phyloP scores from a whole-genome alignment of 116 monocot species.

The Trichopus zeylanicus region DNA sequence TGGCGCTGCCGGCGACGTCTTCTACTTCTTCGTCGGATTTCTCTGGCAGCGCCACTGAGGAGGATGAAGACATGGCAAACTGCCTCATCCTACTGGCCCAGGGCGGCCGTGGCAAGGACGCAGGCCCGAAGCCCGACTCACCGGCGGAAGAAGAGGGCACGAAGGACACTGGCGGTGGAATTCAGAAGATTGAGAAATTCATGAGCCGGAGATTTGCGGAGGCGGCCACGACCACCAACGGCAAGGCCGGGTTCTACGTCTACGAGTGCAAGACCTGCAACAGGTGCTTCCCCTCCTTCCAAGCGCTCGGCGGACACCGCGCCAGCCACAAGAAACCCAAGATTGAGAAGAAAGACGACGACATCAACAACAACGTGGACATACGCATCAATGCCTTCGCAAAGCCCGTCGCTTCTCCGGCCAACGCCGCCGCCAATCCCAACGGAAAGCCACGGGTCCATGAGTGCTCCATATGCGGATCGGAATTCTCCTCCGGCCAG shows the following conservation, averaged over 20 bases:
- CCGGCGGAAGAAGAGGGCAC: no score
- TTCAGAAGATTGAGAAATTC: conserved; percentile 3
- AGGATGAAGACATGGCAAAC: conserved; percentile 76
- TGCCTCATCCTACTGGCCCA: conserved; percentile 76
- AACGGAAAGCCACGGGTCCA: conserved; percentile 22
- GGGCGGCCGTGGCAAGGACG: conserved; percentile 13
- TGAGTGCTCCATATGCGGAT: conserved; percentile 48
- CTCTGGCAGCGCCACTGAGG: conserved; percentile 23
- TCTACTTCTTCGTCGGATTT: conserved; percentile 23
- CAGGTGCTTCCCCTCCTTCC: conserved; percentile 70
- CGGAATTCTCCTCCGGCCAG: conserved; percentile 49
- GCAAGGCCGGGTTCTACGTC: conserved; percentile 9
- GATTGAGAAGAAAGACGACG: not conserved
- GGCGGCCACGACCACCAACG: conserved; percentile 9
- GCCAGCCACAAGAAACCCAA: conserved; percentile 76
- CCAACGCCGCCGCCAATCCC: not conserved
- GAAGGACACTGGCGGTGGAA: not conserved
- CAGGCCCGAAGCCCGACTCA: not conserved
- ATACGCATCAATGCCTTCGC: conserved; percentile 5
- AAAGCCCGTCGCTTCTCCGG: not conserved
- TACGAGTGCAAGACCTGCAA: conserved; percentile 79
- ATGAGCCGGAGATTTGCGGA: conserved; percentile 18
- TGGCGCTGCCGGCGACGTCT: conserved; percentile 3
- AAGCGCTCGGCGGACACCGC: conserved; percentile 85
- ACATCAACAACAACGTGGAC: not conserved